Base-by-base conservation (phyloP, 169 alveolate genomes). In the Toxoplasma gondii region DNA sequence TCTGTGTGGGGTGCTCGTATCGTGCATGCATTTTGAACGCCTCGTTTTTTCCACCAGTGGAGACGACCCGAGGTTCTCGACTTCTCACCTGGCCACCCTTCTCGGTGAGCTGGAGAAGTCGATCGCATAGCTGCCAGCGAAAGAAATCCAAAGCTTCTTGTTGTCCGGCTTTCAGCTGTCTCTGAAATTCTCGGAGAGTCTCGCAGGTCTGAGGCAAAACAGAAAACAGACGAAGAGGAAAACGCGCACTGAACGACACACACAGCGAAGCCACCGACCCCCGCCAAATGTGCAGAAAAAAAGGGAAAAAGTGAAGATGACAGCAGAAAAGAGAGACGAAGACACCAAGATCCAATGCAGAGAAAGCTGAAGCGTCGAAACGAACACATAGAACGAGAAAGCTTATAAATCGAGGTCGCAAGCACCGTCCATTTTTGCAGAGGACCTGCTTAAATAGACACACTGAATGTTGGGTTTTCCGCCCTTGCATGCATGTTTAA, bases 101-200 rank as follows among this genome's bases (percentile, higher is more conserved):
- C 34, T 82, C 90, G 1, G 90, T 41, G 67, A 82, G 90, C 90
- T 82, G 90, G 38, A 82, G 90, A 27, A 82, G 90, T 38, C 90
- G 27, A 17, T 82, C 90, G 90, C 90, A 82, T 24, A 43, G 67
- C 64, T 82, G 90, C 58, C 19, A 24, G 67, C 54, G 67, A 36
- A 82, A 82, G 41, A 43, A 82, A 16, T 78, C 10, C 86, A 38
- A n/a, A n/a, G 86, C 86, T 19, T 78, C 86, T 12, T 74, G 38
- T n/a, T 17, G 44, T n/a, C 39, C 84, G 7, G 90, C 90, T 31
- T 82, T 82, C 41, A 82, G 36, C 36, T 31, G 67, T 1, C 90
- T 64, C 90, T 41, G 53, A 38, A 82, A 82, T 22, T 39, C 69
- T 24, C 90, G 53, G 24, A 82, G 53, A 1, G 67, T 29, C 41